Evolutionary conservation across 108 stramenopile species (phyloP), one percentile per base, ranked within the genome.

Genomic region (Pelagomonas calceolata): DNA sequence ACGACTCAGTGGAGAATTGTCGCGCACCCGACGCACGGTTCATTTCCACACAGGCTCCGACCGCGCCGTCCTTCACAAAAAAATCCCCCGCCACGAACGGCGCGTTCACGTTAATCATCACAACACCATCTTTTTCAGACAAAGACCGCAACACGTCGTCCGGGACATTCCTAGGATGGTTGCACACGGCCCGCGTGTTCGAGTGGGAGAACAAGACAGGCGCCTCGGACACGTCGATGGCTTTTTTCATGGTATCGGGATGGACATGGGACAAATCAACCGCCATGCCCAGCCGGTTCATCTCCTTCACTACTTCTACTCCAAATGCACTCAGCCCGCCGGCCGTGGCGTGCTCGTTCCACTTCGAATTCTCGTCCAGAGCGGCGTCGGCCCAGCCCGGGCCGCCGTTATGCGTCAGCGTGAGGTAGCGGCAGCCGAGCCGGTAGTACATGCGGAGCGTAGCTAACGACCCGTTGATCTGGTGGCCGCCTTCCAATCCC

Each of bases 331-430:
- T 31, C 4, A 74, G 37, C 9, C 73, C 73, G 32, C 66, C 66
- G 34, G 46, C 34, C 39, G 66, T 33, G 14, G 73, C 66, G 7
- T 67, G 17, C 32, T 63, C 65, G 30, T n/a, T 51, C 18, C 35
- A 67, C 29, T n/a, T 26, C 4, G 36, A 36, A 15, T 68, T 63
- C 1, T 31, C 66, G 26, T 68, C 46, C 32, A 74, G 65, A 17
- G 73, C 73, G 16, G 73, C 65, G 65, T 74, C 73, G 68, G 73
- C 73, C 73, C 73, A 74, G 32, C 68, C 67, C 10, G 73, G 73
- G 17, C 73, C 71, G 26, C 66, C 66, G 67, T 74, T 74, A 39
- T 74, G 73, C 26, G 73, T 74, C 17, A 74, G 34, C 31, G 73
- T 74, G 9, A 74, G 67, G 63, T 74, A 74, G 3, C 73, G 66